phyloP scores from a whole-genome alignment of 2,329 filamentous ascomycete genomes.

The Sporothrix sp. region DNA sequence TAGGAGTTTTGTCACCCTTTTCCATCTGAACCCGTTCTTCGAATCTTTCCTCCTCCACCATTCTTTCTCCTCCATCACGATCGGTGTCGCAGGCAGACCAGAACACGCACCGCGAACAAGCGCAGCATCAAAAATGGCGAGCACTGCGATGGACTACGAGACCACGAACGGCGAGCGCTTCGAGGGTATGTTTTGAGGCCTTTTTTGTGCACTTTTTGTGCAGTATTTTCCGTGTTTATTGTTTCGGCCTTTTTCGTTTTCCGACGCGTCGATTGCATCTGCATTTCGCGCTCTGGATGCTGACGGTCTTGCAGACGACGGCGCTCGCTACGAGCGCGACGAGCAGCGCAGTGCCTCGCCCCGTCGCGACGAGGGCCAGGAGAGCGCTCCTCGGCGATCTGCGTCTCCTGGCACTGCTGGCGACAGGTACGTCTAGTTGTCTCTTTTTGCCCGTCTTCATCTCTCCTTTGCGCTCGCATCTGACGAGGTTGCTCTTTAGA shows the following conservation, averaged over 20 bases:
- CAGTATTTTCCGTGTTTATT: conserved; percentile 6
- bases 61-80: conserved; percentile 8
- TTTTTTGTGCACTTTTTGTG: background rate
- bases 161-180: conserved; percentile 57
- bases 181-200: conserved; percentile 41
- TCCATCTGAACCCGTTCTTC: background rate
- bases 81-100: conserved; percentile 2
- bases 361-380: conserved; percentile 53
- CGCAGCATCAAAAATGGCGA: conserved; percentile 38
- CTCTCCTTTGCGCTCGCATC: background rate
- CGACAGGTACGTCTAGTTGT: conserved; percentile 35
- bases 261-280: too few relatives aligned
- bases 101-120: background rate
- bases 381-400: conserved; percentile 48
- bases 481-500: conserved; percentile 14
- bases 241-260: background rate
- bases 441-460: background rate
- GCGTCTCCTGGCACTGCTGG: conserved; percentile 48
- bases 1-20: conserved; percentile 11
- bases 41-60: background rate
- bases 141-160: conserved; percentile 62
- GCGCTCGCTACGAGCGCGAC: conserved; percentile 56
- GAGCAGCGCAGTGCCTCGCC: conserved; percentile 54
- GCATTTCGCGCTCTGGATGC: background rate
- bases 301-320: conserved; percentile 41